Base-by-base conservation (phyloP, 1,284 basidiomycete species). In the Phellopilus nigrolimitatus region DNA sequence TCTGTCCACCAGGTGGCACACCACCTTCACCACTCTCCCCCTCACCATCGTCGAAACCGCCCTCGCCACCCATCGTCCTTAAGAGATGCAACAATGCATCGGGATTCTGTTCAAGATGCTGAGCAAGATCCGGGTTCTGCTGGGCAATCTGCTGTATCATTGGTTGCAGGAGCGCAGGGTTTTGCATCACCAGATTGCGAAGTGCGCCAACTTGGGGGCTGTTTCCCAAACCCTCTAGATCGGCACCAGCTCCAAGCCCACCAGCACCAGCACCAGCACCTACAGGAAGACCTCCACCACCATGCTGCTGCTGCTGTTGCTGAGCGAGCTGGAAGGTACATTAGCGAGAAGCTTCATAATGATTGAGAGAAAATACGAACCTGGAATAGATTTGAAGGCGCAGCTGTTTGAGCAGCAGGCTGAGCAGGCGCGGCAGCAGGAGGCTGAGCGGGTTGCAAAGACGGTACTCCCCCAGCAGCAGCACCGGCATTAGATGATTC, bases 141-240 rank as follows among this genome's bases (percentile, higher is more conserved):
- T 68, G 64, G 0, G 82, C 84, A 44, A 97, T 76, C 65, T 94
- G 89, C 65, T 97, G 91, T 33, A 97, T 73, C 43, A 95, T 60
- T 0, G 84, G 80, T 64, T 93, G 92, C 36, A 91, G 67, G 48
- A 89, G 61, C 3, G 71, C 80, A 0, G 94, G 94, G 65, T 97
- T 93, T 59, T 85, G 73, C 49, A 71, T 68, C 46, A 93, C 78
- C 54, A 88, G 67, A 56, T 88, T 71, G 30, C 88, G 84, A 47
- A 94, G 67, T 56, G 84, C 80, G 51, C 76, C 74, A 22, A 91
- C 72, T 63, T 83, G 79, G 1, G 82, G 79, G 39, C 74, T 75
- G 63, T 80, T 74, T 55, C 75, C 76, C 33, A 91, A 66, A 9
- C 73, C 75, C 21, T 71, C 71, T 6, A 87, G 56, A 57, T 80